Evolutionary conservation across 305 asterid genomes (phyloP), one percentile per base, ranked within the genome.

Genomic region (Solanum chacoense): DNA sequence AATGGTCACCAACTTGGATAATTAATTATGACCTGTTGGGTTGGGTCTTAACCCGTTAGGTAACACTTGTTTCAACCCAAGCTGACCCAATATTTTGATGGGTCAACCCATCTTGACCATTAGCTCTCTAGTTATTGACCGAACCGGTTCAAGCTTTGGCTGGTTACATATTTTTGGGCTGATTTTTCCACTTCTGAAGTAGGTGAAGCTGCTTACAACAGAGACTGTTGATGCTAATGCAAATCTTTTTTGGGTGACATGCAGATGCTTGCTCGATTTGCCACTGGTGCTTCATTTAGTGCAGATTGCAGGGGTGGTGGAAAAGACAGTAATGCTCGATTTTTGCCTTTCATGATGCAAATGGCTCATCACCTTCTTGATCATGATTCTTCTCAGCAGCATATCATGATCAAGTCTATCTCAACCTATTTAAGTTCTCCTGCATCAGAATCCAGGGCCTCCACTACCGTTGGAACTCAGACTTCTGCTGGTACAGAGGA

Each of bases 261-360:
- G 90, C 98, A 98, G 99, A 96, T 98, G 99, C 96, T 98, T 36
- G 99, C 99, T 90, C 96, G 99, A 88, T 98, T 98, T 91, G 99
- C 98, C 24, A 98, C 98, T 1, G 98, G 99, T 42, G 99, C 99
- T 85, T 93, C 96, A 36, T 98, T 98, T 90, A 96, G 92, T 90
- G 93, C 95, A 22, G 99, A 96, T 84, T 0, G 98, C 90, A 94
- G 99, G 92, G 99, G 99, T 75, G 99, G 99, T 77, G 99, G 98
- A 35, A 96, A 97, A 88, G 99, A 98, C 85, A 98, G 99, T 93
- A 98, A 98, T 91, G 91, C 98, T 91, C 95, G 93, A 42, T 95
- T 95, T 89, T 91, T 98, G 74, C 98, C 98, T 36, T 93, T 95
- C 92, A 96, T 98, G 99, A 90, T 98, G 90, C 99, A 98, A 90